These are phyloP conservation scores for Tylopilus intermedius DNA, from an alignment of 768 basidiomycete genomes.

Conservation along the genomic window DNA sequence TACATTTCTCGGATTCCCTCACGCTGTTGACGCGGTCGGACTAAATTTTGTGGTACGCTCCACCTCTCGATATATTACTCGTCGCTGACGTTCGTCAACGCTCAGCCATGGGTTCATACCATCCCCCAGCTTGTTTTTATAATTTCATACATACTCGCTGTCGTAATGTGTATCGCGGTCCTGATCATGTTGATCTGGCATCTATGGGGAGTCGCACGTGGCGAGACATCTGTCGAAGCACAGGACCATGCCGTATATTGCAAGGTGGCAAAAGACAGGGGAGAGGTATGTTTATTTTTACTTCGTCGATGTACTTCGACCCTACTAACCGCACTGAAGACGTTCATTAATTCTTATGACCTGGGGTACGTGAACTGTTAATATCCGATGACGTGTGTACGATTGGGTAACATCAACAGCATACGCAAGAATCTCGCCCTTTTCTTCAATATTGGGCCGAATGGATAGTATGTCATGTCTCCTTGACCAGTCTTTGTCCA, in stretches of 20 bases:
- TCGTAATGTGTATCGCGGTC: constrained; percentile 72
- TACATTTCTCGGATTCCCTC: constrained; percentile 56
- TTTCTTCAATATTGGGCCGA: constrained; percentile 82
- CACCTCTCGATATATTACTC: not conserved
- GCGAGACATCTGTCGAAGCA: constrained; percentile 86
- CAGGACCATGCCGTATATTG: constrained; percentile 83
- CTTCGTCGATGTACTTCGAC: not conserved
- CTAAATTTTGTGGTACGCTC: constrained; percentile 41
- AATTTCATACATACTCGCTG: constrained; percentile 68
- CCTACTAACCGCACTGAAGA: constrained; percentile 33
- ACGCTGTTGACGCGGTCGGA: constrained; percentile 56
- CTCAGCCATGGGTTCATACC: constrained; percentile 49
- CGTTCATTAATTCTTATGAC: constrained; percentile 89
- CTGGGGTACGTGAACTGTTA: constrained; percentile 53
- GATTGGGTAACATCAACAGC: constrained; percentile 15
- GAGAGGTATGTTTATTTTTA: constrained; percentile 50
- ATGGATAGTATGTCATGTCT: constrained; percentile 69
- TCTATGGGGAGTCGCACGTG: constrained; percentile 61
- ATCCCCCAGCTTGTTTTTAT: constrained; percentile 69
- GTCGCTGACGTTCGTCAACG: not conserved
- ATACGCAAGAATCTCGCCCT: constrained; percentile 63
- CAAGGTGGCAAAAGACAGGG: constrained; percentile 59
- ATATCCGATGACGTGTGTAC: not conserved
- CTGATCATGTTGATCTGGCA: constrained; percentile 71
- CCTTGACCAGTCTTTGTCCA: not conserved